Evolutionary conservation across 352 stramenopile genomes (phyloP), one percentile per base, ranked within the genome.

Genomic region (Globisporangium viniferum): DNA sequence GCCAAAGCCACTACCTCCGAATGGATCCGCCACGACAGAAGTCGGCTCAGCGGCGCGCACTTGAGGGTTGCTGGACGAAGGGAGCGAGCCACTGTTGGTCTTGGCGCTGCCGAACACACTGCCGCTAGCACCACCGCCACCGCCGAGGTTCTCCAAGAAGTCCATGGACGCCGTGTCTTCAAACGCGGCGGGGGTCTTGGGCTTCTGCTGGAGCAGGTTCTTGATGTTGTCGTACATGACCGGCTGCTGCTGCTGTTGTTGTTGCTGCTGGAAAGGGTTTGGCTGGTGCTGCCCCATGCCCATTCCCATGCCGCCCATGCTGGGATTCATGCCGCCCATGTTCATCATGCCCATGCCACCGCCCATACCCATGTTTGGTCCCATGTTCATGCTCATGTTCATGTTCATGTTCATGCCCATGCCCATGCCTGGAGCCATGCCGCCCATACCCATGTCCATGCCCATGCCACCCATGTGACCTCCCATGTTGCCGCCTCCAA

Each of bases 151-250:
- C 69, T 89, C 80, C 44, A 91, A 65, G 64, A 89, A 89, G 44
- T 91, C 79, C 78, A 91, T 84, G 1, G 80, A 88, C 1, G 79
- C 73, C 27, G 76, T 62, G 67, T 89, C 82, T 53, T 85, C 80
- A 7, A 78, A 72, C 20, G 72, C 27, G 12, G 68, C 73, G 0
- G 72, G 54, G 2, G 71, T 54, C 64, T 82, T 84, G 39, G 85
- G 79, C 65, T 91, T 92, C 58, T 92, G 83, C 73, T 91, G 77
- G 1, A 92, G 73, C 15, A 92, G 70, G 67, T 92, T 91, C 79
- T 90, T 90, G 77, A 91, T 92, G 70, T 86, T 92, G 72, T 92
- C 84, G 74, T 92, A 92, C 79, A 92, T 90, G 62, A 90, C 74
- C 2, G 78, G 79, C 24, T 75, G 72, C 49, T 81, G 76, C 60